Base-by-base conservation (phyloP, 495 filamentous ascomycete genomes). In the Hypoxylon lienhwacheense region DNA sequence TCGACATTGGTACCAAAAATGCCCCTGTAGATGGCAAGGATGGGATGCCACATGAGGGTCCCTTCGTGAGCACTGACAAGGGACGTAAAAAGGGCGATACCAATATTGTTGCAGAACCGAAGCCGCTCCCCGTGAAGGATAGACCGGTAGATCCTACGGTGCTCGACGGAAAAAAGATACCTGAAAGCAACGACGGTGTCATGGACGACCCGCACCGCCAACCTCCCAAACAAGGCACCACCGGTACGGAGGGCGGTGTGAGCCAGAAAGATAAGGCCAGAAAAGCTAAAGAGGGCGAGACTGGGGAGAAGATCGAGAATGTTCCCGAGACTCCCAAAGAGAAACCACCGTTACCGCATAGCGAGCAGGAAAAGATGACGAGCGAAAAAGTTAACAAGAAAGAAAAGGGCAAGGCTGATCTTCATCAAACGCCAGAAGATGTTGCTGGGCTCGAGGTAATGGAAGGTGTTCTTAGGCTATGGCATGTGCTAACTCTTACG, bases 11-110 rank as follows among this genome's bases (percentile, higher is more conserved):
- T 39, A 91, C 89, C 52, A 90, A 88, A 72, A 85, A 93, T 76
- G 89, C 89, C 55, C 93, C 95, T 1, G 87, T 97, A 4, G 93
- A 98, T 67, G 95, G 93, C 25, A 87, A 90, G 56, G 93, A 98
- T 78, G 93, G 93, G 19, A 91, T 90, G 75, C 93, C 93, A 24
- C 93, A 98, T 67, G 82, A 83, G 17, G 93, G 93, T 6, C 93
- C 95, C 2, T 91, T 88, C 70, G 86, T 93, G 41, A 85, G 87
- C 57, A 83, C 85, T 15, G 82, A 68, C 77, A 86, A 69, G 70
- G 59, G 61, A 50, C 57, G 70, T 33, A 66, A 55, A 41, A 61
- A 71, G 33, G 66, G 64, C 2, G 44, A 66, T 21, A 31, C 73
- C n/a, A 72, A 66, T 17, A 55, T 54, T 5, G 62, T 55, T 21